Evolutionary conservation across 2,329 filamentous ascomycete genomes (phyloP), one percentile per base, ranked within the genome.

Genomic region (Thielaviopsis euricoi): DNA sequence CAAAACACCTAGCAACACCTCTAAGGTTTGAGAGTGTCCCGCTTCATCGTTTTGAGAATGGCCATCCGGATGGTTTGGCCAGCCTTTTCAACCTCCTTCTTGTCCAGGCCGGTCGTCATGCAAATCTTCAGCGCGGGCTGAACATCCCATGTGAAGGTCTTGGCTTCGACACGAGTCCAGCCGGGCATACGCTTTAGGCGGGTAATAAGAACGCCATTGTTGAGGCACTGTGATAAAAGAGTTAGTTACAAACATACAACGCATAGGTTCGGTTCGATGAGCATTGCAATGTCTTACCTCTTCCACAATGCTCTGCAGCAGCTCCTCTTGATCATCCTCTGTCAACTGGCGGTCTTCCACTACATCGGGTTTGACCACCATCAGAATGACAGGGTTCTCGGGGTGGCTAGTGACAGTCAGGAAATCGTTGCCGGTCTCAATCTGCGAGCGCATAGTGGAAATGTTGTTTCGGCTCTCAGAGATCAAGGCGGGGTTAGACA

Each of bases 51-150:
- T 73, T 95, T 96, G 55, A 90, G 95, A 63, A 97, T 87, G 15
- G 93, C 91, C 71, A 96, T 90, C 61, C 91, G 79, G 64, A 98
- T 90, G 10, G 81, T 83, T 7, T 85, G 82, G 15, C 90, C 93
- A 0, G 93, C 89, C 75, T 94, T 95, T 73, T 98, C 94, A 57
- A 90, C 86, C 70, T 98, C 93, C 74, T 95, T 96, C 75, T 87
- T 94, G 23, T 87, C 86, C 62, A 98, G 74, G 1, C 87, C 93
- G 5, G 81, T 87, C 0, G 90, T 95, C 57, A 96, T 76, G 67
- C 91, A 97, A 13, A 97, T 81, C 72, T 97, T 96, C 62, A 98
- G 77, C 0, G 89, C 88, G 10, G 93, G 88, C 64, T 80, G 77
- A n/a, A 84, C 76, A 61, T 80, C 78, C 74, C 85, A 87, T 40